phyloP scores from a whole-genome alignment of 208 protist species.

The Crithidia mellificae region DNA sequence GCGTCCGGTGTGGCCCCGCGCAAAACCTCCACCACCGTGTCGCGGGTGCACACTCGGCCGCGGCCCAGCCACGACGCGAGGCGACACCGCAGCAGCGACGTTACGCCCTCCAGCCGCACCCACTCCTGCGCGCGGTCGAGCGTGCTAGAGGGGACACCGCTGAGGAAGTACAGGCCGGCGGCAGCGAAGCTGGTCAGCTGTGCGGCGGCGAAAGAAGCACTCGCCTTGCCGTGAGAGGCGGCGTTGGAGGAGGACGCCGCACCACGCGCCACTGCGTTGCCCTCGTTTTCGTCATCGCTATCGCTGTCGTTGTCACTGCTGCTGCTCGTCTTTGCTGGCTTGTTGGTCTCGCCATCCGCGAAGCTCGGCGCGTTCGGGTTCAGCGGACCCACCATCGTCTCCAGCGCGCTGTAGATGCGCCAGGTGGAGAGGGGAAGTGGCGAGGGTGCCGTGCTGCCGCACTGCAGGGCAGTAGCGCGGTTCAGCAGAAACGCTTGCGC shows the following conservation, averaged over 20 bases:
- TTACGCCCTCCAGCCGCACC: conserved; percentile 65
- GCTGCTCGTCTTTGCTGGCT: background rate
- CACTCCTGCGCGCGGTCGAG: conserved; percentile 43
- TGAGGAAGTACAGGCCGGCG: conserved; percentile 62
- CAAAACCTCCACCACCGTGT: conserved; percentile 20
- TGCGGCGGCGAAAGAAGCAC: too few species aligned
- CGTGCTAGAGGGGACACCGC: conserved; percentile 39
- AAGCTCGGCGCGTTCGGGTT: conserved; percentile 5
- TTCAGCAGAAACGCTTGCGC: conserved; percentile 12
- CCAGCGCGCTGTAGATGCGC: conserved; percentile 65
- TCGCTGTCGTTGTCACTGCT: conserved; percentile 12
- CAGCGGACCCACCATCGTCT: conserved; percentile 35
- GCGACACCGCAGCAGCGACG: conserved; percentile 53
- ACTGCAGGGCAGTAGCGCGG: conserved; percentile 19
- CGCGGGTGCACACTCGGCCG: conserved; percentile 26
- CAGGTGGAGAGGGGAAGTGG: conserved; percentile 49
- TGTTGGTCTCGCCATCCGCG: background rate
- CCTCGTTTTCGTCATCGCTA: conserved; percentile 25
- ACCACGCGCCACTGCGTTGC: background rate
- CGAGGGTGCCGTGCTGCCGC: background rate
- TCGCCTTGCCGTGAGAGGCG: background rate
- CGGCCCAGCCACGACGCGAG: conserved; percentile 42
- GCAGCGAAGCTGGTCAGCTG: conserved; percentile 48
- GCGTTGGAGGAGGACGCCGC: background rate
- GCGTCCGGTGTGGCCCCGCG: conserved; percentile 2